Base-by-base conservation (phyloP, 148 eudicot species). In the Heliosperma pusillum region DNA sequence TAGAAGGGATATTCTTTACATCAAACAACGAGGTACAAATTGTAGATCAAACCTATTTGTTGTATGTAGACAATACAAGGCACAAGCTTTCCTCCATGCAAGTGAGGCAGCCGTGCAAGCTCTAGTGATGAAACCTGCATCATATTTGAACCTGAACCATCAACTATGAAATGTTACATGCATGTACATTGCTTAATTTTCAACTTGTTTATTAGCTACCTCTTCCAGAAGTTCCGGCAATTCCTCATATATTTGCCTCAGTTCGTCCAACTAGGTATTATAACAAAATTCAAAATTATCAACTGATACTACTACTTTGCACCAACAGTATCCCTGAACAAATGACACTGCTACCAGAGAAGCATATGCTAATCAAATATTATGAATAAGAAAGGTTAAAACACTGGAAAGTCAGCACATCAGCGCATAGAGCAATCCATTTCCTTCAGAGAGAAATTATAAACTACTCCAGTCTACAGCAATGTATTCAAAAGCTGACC, bases 171-270 rank as follows among this genome's bases (percentile, higher is more conserved):
- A 21, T 47, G 25, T 33, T 60, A 47, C 19, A 10, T 24, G 73
- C 58, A 80, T 55, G 42, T 74, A 71, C 65, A 55, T 25, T 72
- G 73, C 63, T 67, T 47, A 16, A 5, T 70, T 60, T 13, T 30
- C 21, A 53, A 74, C 50, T 42, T 63, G 42, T 57, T 69, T 59
- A 80, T 60, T 42, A 80, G 72, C 71, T 33, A 95, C 98, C 97
- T 95, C 88, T 82, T 95, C 97, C 78, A 95, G 81, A 84, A 92
- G 87, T 80, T 89, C 97, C 15, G 98, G 98, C 86, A 95, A 76
- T 77, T 89, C 97, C 82, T 95, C 98, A 11, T 95, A 92, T 82
- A 95, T 88, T 82, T 90, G 96, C 85, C 97, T 86, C 89, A 95
- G 85, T 81, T 95, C 98, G 79, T 95, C 98, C 87, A 95, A 84